Evolutionary conservation across 306 rosid genomes (phyloP), one percentile per base, ranked within the genome.

Genomic region (Boehmeria nivea): DNA sequence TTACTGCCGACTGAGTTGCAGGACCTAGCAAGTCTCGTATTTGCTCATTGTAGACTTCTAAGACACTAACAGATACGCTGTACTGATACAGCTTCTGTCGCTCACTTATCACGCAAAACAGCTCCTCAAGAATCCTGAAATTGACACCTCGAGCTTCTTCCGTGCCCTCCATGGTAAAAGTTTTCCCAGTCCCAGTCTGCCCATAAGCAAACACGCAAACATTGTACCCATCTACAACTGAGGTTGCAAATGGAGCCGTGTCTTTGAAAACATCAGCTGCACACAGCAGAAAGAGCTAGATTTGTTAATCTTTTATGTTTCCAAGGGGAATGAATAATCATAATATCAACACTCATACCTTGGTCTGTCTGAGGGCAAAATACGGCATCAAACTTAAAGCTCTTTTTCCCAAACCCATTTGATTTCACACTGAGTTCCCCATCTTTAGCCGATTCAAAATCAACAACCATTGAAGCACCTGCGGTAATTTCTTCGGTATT

Each of bases 1-100:
- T 61, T 14, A 62, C 67, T 51, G 87, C 94, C 14, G 76, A n/a
- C 71, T 84, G 95, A 77, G 78, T 73, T 76, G 84, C 94, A 46
- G 89, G 61, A 66, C 73, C 80, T 12, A 93, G 74, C 79, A 93
- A 76, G 69, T 93, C 99, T 60, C 96, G 74, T 49, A 93, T 87
- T 68, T 93, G 99, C 74, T 93, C 99, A 28, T 93, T 93, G 77
- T 93, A 93, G 65, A 93, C 99, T 83, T 93, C 99, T 51, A 87
- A 75, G 68, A 83, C 96, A 55, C 96, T 84, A 34, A 93, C 99
- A 66, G 89, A 78, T 45, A 93, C 78, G 70, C 78, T 72, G 52
- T 87, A 93, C n/a, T 66, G 66, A 53, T 60, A 54, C 17, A 84
- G 68, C 20, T 63, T 75, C 55, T 81, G 62, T 51, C 96, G 77